Base-by-base conservation (phyloP, 768 basidiomycete genomes). In the Boletus rubroflammeus region DNA sequence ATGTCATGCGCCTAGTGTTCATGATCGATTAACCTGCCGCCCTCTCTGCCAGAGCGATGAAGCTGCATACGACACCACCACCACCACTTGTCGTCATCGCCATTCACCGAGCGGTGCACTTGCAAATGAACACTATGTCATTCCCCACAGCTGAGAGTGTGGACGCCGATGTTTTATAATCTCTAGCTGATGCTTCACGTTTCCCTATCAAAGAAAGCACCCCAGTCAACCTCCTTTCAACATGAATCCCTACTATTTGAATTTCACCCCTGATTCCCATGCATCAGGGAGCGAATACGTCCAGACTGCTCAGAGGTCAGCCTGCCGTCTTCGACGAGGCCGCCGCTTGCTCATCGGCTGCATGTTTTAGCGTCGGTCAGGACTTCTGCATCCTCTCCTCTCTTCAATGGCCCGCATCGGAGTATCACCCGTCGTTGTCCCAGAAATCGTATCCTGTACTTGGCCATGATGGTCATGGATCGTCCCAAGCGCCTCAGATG, bases 1-100 rank as follows among this genome's bases (percentile, higher is more conserved):
- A 45, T 59, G 64, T 57, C 58, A 42, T 59, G 65, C 56, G 47
- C 51, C 55, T 41, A 53, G 47, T 34, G 50, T 49, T 35, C 35
- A 44, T 53, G 63, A 65, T 63, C 53, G 46, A 60, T 57, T 51
- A 56, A 53, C 45, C 48, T 64, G 50, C 59, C 62, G 57, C 51
- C 54, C 60, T 40, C 48, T 55, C 65, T 56, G 60, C 54, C 49
- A 56, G 56, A 53, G 63, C 61, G 56, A 58, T 66, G 61, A 57
- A 47, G 35, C 38, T 9, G 63, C 66, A 50, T 65, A 67, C 57
- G 28, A 40, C 47, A 65, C 43, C 58, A 66, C 38, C 59, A 58
- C 48, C 48, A 52, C 54, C 51, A 44, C 43, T 54, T 39, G 47
- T 66, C 58, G 50, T 66, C 64, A 68, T 66, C 44, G 61, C 63